Conservation (phyloP, 331 rosid species). For the Dryas integrifolia region DNA sequence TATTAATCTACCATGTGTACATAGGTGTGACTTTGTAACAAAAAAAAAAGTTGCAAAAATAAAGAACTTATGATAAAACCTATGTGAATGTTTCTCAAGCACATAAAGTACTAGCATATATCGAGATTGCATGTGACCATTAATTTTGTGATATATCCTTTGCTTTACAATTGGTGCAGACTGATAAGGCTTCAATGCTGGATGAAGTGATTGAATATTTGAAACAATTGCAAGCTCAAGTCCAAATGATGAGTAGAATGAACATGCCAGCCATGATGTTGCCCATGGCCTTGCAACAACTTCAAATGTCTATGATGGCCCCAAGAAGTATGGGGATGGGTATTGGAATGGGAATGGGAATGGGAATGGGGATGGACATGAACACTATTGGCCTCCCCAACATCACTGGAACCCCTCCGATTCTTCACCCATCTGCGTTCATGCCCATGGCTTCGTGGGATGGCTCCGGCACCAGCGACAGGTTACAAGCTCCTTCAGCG, state of each 20-base stretch:
- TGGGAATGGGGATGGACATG: slow-evolving; percentile 56
- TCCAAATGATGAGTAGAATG: slow-evolving; percentile 67
- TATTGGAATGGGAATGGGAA: slow-evolving; percentile 33
- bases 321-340: slow-evolving; percentile 47
- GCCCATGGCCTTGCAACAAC: slow-evolving; percentile 76
- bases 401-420: slow-evolving; percentile 48
- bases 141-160: background rate
- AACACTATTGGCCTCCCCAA: slow-evolving; percentile 45
- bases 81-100: no score
- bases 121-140: no score
- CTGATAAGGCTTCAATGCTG: slow-evolving; percentile 87
- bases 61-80: no score
- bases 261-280: slow-evolving; percentile 65
- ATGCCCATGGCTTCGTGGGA: slow-evolving; percentile 72
- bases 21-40: no score
- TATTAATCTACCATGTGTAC: no score
- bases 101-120: no score
- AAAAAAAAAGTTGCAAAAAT: no score
- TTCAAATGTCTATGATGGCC: slow-evolving; percentile 79
- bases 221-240: slow-evolving; percentile 84
- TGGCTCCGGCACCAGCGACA: slow-evolving; percentile 29
- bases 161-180: slow-evolving; percentile 33
- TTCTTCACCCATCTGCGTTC: slow-evolving; percentile 66
- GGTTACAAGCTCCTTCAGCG: slow-evolving; percentile 41
- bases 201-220: slow-evolving; percentile 88